Conservation (phyloP, 2,329 filamentous ascomycete genomes). For the Cadophora gregata region DNA sequence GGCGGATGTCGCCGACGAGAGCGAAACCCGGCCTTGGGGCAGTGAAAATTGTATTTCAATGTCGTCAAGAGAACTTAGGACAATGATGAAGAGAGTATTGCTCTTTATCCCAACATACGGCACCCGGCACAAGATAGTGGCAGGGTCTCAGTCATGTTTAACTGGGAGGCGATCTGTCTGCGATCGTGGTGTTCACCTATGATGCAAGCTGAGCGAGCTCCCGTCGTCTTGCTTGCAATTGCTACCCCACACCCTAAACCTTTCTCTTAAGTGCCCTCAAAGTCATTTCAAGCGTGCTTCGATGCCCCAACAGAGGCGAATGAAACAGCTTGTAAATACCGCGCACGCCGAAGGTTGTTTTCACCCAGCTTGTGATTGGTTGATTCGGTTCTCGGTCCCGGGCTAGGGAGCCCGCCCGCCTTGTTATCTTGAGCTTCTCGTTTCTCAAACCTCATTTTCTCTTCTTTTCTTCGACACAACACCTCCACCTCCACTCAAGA, state of each 20-base stretch:
- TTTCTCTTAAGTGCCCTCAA: neutral
- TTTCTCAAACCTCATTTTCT: slow-evolving; percentile 24
- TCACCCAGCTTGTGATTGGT: slow-evolving; percentile 12
- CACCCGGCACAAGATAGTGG: neutral
- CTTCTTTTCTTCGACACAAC: slow-evolving; percentile 28
- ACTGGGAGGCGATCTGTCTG: too few species aligned
- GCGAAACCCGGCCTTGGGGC: slow-evolving; percentile 11
- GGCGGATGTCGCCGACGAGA: neutral
- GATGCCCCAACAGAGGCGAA: slow-evolving; percentile 5
- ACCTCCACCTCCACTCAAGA: slow-evolving; percentile 48
- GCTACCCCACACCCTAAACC: neutral
- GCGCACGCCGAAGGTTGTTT: slow-evolving; percentile 14
- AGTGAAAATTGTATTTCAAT: neutral
- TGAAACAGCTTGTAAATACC: slow-evolving; percentile 2
- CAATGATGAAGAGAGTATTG: neutral
- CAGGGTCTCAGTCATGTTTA: too few species aligned
- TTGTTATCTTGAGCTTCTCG: slow-evolving; percentile 16
- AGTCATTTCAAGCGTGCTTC: neutral
- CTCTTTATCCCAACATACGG: neutral
- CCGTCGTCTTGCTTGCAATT: neutral
- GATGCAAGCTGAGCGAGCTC: slow-evolving; percentile 7
- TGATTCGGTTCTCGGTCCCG: slow-evolving; percentile 12
- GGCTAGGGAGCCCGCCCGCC: slow-evolving; percentile 10
- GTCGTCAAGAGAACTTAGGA: neutral
- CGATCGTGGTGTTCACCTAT: too few species aligned